Conservation (phyloP, 2,329 filamentous ascomycete genomes). For the Geosmithia flava region DNA sequence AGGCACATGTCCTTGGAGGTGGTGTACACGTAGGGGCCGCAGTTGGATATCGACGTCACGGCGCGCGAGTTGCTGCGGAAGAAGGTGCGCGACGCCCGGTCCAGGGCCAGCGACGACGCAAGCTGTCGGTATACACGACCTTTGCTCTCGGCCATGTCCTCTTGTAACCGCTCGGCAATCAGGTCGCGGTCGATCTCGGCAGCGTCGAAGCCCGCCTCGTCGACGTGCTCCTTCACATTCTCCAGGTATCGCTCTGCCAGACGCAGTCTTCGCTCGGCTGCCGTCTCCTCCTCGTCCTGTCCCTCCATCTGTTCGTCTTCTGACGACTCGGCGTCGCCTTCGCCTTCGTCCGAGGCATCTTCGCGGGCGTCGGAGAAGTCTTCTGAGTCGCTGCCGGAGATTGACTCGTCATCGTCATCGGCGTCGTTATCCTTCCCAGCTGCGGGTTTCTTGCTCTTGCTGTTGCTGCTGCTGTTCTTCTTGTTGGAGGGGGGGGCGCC, state of each 20-base stretch:
- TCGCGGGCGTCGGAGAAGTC: slow-evolving; percentile 54
- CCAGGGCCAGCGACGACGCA: slow-evolving; percentile 60
- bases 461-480: not conserved
- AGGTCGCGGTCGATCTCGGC: slow-evolving; percentile 86
- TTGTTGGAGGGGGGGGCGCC: not conserved
- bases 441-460: not conserved
- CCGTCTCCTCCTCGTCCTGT: slow-evolving; percentile 66
- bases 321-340: slow-evolving; percentile 26
- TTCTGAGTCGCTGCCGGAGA: slow-evolving; percentile 55
- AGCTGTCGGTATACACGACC: slow-evolving; percentile 79
- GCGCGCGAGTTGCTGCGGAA: slow-evolving; percentile 70
- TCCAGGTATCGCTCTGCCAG: slow-evolving; percentile 89
- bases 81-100: slow-evolving; percentile 51
- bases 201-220: slow-evolving; percentile 79
- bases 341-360: slow-evolving; percentile 32
- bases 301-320: slow-evolving; percentile 24
- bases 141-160: slow-evolving; percentile 87
- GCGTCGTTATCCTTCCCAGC: not conserved
- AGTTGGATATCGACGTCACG: slow-evolving; percentile 69
- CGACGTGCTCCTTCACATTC: slow-evolving; percentile 73
- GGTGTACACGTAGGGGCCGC: slow-evolving; percentile 74
- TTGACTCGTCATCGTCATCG: slow-evolving; percentile 48
- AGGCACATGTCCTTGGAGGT: slow-evolving; percentile 75
- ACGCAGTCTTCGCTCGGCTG: slow-evolving; percentile 72
- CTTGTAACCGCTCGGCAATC: slow-evolving; percentile 78